Base-by-base conservation (phyloP, 1,139 yeast genomes). In the Schwanniomyces etchellsii region DNA sequence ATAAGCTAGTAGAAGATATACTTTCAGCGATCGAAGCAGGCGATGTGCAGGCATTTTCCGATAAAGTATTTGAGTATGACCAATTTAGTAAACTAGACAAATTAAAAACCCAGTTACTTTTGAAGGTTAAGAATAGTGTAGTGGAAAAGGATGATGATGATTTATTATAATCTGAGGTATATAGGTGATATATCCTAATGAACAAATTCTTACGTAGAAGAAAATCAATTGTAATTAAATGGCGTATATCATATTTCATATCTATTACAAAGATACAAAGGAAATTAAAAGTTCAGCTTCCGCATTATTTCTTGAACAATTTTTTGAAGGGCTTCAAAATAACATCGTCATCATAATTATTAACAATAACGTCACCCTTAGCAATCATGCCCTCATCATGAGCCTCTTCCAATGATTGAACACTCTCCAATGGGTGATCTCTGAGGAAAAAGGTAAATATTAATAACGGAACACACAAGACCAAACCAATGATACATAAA, bases 31-130 rank as follows among this genome's bases (percentile, higher is more conserved):
- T 84, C 31, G 75, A 77, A 38, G 80, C 78, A 30, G 94, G 94
- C 20, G 96, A 89, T 52, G 63, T 81, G 26, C 91, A 89, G 50
- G 71, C 64, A 30, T 77, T 85, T 49, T 75, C 94, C 4, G 79
- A 79, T 43, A 75, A 77, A 42, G 81, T 89, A 15, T 83, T 71
- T 52, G 94, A 84, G 41, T 91, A 62, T 49, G 98, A 91, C 55
- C 94, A 85, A 55, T 88, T 84, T 55, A 70, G 81, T 43, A 86
- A 88, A 57, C 75, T 91, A 36, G 98, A 93, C 55, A 85, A 82
- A 47, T 81, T 95, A 79, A 88, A 85, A 65, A 85, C 96, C n/a
- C 78, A 84, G 23, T 66, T 91, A 34, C 69, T 93, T 43, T 71
- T 89, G 48, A 81, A 81, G 58, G 78, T 91, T 46, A 91, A 91